A percentile compares a stretch with the other conserved stretches of the same genome.
phyloP scores from a whole-genome alignment of 73 alveolate species.

The Paramecium sonneborni region DNA sequence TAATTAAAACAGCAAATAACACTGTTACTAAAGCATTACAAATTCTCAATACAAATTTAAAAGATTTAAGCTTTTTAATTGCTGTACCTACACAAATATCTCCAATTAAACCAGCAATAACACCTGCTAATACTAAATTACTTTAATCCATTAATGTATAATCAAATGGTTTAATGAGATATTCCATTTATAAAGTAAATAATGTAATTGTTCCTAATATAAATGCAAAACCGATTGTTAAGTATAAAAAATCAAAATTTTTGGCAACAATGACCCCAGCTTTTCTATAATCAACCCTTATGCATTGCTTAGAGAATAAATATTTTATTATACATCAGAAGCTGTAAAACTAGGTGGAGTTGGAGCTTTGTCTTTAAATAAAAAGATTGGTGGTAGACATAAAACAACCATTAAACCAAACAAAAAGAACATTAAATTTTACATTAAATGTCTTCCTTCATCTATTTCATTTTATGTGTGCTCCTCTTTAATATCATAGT shows the following conservation, averaged over 20 bases:
- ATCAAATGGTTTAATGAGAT: not conserved
- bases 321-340: not conserved
- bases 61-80: slow-evolving; percentile 5
- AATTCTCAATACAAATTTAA: slow-evolving; percentile 17
- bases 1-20: not conserved
- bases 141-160: slow-evolving; percentile 1
- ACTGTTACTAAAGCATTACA: slow-evolving; percentile 24
- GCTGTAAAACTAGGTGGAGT: slow-evolving; percentile 56
- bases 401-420: slow-evolving; percentile 7
- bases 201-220: slow-evolving; percentile 52
- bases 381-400: slow-evolving; percentile 37
- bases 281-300: slow-evolving; percentile 1
- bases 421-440: not conserved
- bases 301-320: not conserved
- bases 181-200: slow-evolving; percentile 50
- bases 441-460: not conserved
- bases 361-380: not conserved
- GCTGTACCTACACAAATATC: slow-evolving; percentile 57
- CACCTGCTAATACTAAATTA: slow-evolving; percentile 5
- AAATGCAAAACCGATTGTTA: slow-evolving; percentile 35
- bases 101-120: slow-evolving; percentile 44
- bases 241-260: not conserved
- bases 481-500: not conserved
- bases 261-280: slow-evolving; percentile 12
- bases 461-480: not conserved